Evolutionary conservation across 257 asterid species (phyloP).

Genomic region (Solanum stenotomum): DNA sequence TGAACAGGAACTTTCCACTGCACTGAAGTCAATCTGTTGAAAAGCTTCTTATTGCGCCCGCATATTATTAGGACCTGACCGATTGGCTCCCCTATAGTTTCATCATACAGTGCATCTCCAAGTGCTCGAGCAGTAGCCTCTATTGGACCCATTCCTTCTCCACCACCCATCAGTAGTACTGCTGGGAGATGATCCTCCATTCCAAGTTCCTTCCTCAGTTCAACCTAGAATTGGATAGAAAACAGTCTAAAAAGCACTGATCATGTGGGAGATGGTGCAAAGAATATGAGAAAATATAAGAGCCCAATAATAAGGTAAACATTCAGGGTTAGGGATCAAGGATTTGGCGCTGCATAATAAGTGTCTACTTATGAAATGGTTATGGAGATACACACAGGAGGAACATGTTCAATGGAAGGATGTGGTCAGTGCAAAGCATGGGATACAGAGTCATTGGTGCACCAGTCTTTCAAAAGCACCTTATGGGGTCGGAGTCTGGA

Average conservation of each 20-base stretch:
- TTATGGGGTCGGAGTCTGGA: too few species aligned
- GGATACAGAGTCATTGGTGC: too few species aligned
- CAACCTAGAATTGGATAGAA: slow-evolving; percentile 33
- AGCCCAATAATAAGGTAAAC: background rate
- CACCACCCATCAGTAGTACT: slow-evolving; percentile 94
- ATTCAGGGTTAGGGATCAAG: too few species aligned
- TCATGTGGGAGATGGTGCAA: background rate
- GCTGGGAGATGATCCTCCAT: slow-evolving; percentile 89
- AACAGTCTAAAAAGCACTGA: background rate
- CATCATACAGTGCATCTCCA: slow-evolving; percentile 70
- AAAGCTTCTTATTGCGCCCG: slow-evolving; percentile 85
- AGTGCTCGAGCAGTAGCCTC: slow-evolving; percentile 97
- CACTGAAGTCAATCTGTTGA: slow-evolving; percentile 53
- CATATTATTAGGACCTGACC: slow-evolving; percentile 94
- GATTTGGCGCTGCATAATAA: too few species aligned
- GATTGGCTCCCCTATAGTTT: slow-evolving; percentile 51
- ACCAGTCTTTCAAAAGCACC: too few species aligned
- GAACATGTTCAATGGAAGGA: too few species aligned
- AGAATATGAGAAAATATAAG: background rate
- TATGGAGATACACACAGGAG: too few species aligned
- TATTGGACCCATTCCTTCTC: slow-evolving; percentile 99
- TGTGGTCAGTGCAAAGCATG: too few species aligned
- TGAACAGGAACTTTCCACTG: slow-evolving; percentile 75
- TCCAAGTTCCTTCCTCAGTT: slow-evolving; percentile 74
- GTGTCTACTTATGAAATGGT: too few species aligned